phyloP scores from a whole-genome alignment of 352 stramenopile genomes.

The Aphanomyces stellatus region DNA sequence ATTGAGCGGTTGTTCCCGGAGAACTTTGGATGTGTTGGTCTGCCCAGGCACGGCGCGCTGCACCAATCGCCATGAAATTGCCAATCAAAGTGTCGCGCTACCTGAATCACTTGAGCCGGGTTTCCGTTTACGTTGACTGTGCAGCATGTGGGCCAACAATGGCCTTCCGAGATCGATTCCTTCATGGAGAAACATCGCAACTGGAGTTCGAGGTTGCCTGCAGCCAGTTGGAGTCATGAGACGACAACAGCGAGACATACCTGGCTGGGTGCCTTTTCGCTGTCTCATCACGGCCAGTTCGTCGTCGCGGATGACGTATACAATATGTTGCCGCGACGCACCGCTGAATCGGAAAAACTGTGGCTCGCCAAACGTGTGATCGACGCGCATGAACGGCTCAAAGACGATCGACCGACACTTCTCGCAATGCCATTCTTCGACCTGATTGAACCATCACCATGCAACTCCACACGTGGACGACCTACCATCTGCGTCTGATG shows the following conservation, averaged over 20 bases:
- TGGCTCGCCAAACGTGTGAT: constrained; percentile 43
- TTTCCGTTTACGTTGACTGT: constrained; percentile 68
- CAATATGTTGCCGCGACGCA: constrained; percentile 39
- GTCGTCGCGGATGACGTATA: constrained; percentile 58
- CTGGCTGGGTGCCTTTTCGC: constrained; percentile 38
- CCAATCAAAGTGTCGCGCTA: background rate
- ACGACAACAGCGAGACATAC: constrained; percentile 28
- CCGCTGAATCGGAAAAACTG: constrained; percentile 62
- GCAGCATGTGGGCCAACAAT: constrained; percentile 61
- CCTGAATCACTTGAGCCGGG: constrained; percentile 26
- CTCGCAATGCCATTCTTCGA: constrained; percentile 66
- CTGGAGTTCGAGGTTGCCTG: constrained; percentile 60
- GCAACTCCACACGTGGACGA: background rate
- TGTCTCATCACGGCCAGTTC: constrained; percentile 68
- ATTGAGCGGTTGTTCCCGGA: constrained; percentile 63
- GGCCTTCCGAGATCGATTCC: constrained; percentile 52
- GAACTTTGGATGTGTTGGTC: constrained; percentile 70
- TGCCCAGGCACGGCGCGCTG: constrained; percentile 55
- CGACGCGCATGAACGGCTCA: constrained; percentile 60
- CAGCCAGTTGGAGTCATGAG: background rate
- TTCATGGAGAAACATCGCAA: constrained; percentile 70
- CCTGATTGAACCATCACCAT: constrained; percentile 13
- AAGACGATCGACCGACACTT: constrained; percentile 51
- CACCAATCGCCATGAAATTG: constrained; percentile 24
- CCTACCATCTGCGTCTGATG: constrained; percentile 53